Base-by-base conservation (phyloP, 805 yeast genomes). In the Lipomyces yamadae region DNA sequence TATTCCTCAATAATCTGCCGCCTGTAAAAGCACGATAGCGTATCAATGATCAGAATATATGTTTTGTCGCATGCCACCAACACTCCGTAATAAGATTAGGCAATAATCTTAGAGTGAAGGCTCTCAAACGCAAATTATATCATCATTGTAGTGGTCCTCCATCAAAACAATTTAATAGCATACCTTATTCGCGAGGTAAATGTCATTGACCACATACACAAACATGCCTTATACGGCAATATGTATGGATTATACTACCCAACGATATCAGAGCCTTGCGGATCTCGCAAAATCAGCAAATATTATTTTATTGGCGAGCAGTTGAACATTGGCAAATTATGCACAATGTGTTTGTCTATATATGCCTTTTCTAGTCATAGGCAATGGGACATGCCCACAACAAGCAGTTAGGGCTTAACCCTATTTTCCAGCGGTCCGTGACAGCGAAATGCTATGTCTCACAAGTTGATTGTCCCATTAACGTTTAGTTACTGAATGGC, bases 101-200 rank as follows among this genome's bases (percentile, higher is more conserved):
- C 84, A 76, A 78, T 84, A 79, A 76, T 77, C 84, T 78, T 79
- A 79, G 70, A 70, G 70, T 68, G 63, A 70, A 70, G 67, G 76
- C 72, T 75, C 80, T 83, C 80, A 79, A 83, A 79, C 86, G 86
- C 86, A 83, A 83, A 83, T 83, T 83, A 83, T 79, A 78, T 81
- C 86, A 82, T 83, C 86, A 81, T 76, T 11, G 48, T 8, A 32
- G 32, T n/a, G 32, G 35, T 33, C 48, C 10, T 7, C 8, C 48
- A 42, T 15, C 18, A 7, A 42, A 42, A 42, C 48, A n/a, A 15
- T 6, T 15, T 15, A 4, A 42, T 42, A 61, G n/a, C 35, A n/a
- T 32, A 45, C 45, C 62, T 11, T 18, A 33, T 18, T 56, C 48
- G n/a, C 29, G 15, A n/a, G 24, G 15, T 4, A 11, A 57, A 24